A percentile compares a stretch with the other conserved stretches of the same genome.
phyloP scores from a whole-genome alignment of 768 basidiomycete species.

The Thelephora ganbajun region DNA sequence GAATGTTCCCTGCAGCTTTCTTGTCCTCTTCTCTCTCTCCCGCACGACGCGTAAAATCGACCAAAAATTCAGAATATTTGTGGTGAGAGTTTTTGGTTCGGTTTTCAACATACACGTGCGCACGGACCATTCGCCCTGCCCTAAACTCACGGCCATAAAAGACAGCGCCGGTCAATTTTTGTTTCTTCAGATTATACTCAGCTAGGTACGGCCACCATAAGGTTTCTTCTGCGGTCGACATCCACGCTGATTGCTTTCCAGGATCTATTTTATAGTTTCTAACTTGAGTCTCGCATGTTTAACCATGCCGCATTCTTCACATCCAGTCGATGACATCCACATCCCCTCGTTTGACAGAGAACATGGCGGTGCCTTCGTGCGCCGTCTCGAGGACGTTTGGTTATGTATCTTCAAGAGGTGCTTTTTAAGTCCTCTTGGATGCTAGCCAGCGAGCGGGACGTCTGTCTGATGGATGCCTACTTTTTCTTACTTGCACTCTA shows the following conservation, averaged over 20 bases:
- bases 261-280: constrained; percentile 73
- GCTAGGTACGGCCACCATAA: constrained; percentile 17
- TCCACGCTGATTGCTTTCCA: constrained; percentile 9
- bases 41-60: too few relatives aligned
- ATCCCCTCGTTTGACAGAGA: constrained; percentile 57
- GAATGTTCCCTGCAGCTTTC: too few relatives aligned
- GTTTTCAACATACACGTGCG: too few relatives aligned
- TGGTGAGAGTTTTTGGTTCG: too few relatives aligned
- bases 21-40: too few relatives aligned
- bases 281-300: constrained; percentile 71
- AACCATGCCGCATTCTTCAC: constrained; percentile 61
- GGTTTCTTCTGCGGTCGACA: neutral
- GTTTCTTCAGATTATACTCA: constrained; percentile 59
- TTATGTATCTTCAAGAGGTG: constrained; percentile 7
- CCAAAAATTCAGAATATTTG: too few relatives aligned
- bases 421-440: constrained; percentile 2
- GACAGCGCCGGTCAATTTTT: constrained; percentile 3
- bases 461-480: constrained; percentile 9
- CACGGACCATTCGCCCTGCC: constrained; percentile 6
- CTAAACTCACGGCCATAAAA: constrained; percentile 10
- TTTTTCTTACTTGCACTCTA: neutral
- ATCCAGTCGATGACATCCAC: constrained; percentile 57
- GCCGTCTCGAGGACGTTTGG: constrained; percentile 56
- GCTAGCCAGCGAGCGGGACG: constrained; percentile 6
- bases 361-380: constrained; percentile 26